Evolutionary conservation across 768 basidiomycete species (phyloP), one percentile per base, ranked within the genome.

Genomic region (Collybiopsis confluens): DNA sequence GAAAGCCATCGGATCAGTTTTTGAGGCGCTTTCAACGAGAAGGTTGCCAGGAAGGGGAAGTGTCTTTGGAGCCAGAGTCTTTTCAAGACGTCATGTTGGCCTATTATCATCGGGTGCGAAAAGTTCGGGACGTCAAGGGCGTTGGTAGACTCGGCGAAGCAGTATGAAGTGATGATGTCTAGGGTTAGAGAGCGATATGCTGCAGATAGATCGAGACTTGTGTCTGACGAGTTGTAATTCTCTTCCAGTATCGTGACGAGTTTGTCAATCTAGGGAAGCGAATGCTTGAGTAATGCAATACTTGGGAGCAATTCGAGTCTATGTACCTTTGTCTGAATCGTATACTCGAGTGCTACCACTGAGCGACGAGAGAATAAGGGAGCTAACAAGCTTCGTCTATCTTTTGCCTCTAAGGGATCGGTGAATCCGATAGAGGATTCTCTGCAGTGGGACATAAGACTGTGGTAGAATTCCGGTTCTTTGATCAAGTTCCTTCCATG

Each of bases 21-120:
- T 40, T 28, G 13, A 1, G 65, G 65, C 7, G 64, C 27, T 13
- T 13, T 24, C 13, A 36, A 24, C 23, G 59, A 30, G 18, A 60
- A 13, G 24, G 46, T 45, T 15, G 54, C 45, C 21, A 69, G 58
- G 54, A 62, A 69, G 10, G 70, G 68, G 37, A 71, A 65, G 18
- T 63, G 61, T 52, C 68, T 71, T 49, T 66, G 58, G 23, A 69
- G 35, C 67, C 67, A 70, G 45, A 73, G 41, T 8, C 64, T 53
- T 15, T 64, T 60, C 16, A 71, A 59, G 1, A 66, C 61, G 2
- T 48, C 54, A 41, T 71, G 66, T 28, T 73, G 66, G 28, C 65
- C 63, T 13, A 66, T 28, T 10, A 76, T 55, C 9, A 75, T 52
- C 5, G 70, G 70, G 16, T 69, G 62, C 11, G 59, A 59, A 54